Evolutionary conservation across 73 alveolate species (phyloP).

Genomic region (Paramecium biaurelia): DNA sequence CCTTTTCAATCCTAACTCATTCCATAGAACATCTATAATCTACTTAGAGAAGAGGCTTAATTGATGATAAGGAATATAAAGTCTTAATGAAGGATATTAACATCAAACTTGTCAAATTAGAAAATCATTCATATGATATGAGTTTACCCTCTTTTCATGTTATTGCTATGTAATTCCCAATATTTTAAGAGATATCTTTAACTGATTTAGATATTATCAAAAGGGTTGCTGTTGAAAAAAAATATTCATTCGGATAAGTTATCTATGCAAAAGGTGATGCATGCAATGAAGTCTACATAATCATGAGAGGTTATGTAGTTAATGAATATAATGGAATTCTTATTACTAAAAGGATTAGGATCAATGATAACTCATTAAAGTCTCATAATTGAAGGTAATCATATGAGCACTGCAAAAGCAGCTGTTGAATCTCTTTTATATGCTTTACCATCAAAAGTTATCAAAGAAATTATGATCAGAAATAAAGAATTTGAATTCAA

Average conservation of each 20-base stretch:
- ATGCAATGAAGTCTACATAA: conserved; percentile 32
- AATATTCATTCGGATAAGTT: neutral
- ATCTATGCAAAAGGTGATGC: conserved; percentile 45
- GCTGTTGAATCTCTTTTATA: neutral
- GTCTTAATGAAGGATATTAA: neutral
- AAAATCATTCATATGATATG: conserved; percentile 23
- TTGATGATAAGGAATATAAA: conserved; percentile 56
- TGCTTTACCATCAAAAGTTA: neutral
- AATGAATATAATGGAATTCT: conserved; percentile 21
- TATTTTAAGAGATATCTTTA: neutral
- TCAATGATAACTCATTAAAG: conserved; percentile 44
- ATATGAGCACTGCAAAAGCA: conserved; percentile 13
- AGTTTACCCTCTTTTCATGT: neutral
- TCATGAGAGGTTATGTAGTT: conserved; percentile 46
- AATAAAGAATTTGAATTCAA: neutral
- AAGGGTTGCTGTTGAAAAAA: neutral
- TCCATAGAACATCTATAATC: neutral
- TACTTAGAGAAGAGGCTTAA: conserved; percentile 22
- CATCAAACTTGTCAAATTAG: neutral
- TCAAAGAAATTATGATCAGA: neutral
- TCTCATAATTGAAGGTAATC: conserved; percentile 1
- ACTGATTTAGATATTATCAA: neutral
- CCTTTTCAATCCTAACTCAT: conserved; percentile 48
- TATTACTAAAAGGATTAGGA: conserved; percentile 55
- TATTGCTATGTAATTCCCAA: neutral